Percentiles rank a stretch among this genome's conserved stretches.
These are phyloP conservation scores for Naganishia vaughanmartiniae DNA, from an alignment of 768 basidiomycete species.

Conservation along the genomic window DNA sequence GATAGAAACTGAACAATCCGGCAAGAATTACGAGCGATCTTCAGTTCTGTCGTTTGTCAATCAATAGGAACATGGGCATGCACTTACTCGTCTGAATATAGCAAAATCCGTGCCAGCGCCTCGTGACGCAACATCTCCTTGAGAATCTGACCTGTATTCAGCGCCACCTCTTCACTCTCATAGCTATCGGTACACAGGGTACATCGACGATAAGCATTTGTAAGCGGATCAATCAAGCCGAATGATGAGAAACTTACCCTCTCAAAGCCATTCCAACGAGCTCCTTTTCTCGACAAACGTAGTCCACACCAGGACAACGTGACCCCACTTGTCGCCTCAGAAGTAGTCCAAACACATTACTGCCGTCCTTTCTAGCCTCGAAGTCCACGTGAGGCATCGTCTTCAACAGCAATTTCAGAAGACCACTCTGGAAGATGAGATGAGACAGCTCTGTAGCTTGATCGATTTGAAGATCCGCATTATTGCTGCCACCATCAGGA, in stretches of 20 bases:
- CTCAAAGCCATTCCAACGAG: constrained; percentile 78
- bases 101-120: constrained; percentile 77
- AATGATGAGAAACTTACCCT: constrained; percentile 54
- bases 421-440: constrained; percentile 87
- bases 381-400: constrained; percentile 88
- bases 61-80: not conserved
- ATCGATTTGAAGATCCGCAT: constrained; percentile 19
- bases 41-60: no score
- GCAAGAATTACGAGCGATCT: not conserved
- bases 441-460: constrained; percentile 67
- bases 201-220: not conserved
- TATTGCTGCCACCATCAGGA: constrained; percentile 1
- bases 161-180: constrained; percentile 88
- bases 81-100: constrained; percentile 89
- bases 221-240: not conserved
- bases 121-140: constrained; percentile 96
- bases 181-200: constrained; percentile 58
- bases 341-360: constrained; percentile 56
- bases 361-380: constrained; percentile 61
- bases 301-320: constrained; percentile 94
- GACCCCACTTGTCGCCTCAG: constrained; percentile 80
- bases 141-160: constrained; percentile 97
- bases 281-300: constrained; percentile 69
- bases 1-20: constrained; percentile 75
- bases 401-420: constrained; percentile 74